Evolutionary conservation across 2,329 filamentous ascomycete species (phyloP).

Genomic region (Dothiorella sarmentorum): DNA sequence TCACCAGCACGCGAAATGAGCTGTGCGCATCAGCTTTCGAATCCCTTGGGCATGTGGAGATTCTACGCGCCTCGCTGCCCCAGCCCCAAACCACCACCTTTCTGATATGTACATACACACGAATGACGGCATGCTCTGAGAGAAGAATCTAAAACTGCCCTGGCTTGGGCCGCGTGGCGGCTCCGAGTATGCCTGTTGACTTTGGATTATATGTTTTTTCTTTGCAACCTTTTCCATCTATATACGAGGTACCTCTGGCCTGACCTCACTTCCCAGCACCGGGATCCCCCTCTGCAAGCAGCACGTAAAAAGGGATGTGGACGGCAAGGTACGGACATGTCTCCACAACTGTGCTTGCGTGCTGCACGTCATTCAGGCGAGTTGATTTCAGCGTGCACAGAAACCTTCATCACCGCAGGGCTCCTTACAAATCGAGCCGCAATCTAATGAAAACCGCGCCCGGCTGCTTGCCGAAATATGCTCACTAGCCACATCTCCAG

Average conservation of each 20-base stretch:
- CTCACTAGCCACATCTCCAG: slow-evolving; percentile 1
- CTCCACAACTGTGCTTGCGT: slow-evolving; percentile 5
- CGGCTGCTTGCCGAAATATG: slow-evolving; percentile 10
- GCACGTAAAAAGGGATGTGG: not conserved
- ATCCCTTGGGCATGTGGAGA: slow-evolving; percentile 8
- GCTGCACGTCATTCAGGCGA: slow-evolving; percentile 5
- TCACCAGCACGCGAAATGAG: slow-evolving; percentile 16
- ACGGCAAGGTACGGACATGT: slow-evolving; percentile 2
- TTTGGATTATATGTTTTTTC: not conserved
- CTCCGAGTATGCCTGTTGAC: not conserved
- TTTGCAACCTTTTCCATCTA: not conserved
- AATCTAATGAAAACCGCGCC: slow-evolving; percentile 3
- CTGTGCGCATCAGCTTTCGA: slow-evolving; percentile 5
- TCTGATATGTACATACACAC: not conserved
- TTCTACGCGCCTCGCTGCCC: slow-evolving; percentile 1
- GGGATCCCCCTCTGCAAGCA: not conserved
- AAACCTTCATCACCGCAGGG: slow-evolving; percentile 14
- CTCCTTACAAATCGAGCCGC: not conserved
- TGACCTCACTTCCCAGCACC: not conserved
- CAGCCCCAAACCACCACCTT: not conserved
- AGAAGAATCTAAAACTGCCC: not conserved
- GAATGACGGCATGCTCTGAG: not conserved
- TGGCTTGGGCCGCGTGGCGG: not conserved
- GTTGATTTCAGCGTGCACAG: not conserved
- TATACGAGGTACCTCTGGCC: not conserved